Evolutionary conservation across 768 basidiomycete species (phyloP).

Genomic region (Rhodotorula kratochvilovae): DNA sequence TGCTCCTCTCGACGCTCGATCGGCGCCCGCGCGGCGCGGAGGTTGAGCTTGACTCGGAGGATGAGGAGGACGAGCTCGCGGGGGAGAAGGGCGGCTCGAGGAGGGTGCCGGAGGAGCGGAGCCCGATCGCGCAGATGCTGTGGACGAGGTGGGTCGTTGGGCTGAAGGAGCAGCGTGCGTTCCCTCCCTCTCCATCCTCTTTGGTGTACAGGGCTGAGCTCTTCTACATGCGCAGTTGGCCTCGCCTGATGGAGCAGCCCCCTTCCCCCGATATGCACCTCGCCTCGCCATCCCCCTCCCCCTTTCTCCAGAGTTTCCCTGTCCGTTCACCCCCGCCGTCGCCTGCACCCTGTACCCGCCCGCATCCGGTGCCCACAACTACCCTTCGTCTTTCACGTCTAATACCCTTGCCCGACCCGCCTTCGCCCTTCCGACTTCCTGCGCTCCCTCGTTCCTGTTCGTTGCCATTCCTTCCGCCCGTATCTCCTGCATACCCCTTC

Average conservation of each 20-base stretch:
- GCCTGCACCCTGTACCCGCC: no score
- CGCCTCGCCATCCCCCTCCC: background rate
- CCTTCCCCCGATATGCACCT: background rate
- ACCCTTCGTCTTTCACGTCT: background rate
- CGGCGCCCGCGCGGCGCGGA: background rate
- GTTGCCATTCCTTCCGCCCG: background rate
- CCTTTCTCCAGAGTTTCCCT: background rate
- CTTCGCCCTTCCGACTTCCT: no score
- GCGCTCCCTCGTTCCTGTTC: background rate
- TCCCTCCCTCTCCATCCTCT: background rate
- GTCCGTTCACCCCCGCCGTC: background rate
- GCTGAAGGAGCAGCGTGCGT: slow-evolving; percentile 48
- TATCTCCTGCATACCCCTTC: background rate
- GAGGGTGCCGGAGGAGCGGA: slow-evolving; percentile 51
- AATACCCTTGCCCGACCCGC: background rate
- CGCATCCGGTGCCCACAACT: no score
- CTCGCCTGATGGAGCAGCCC: background rate
- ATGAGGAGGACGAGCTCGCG: slow-evolving; percentile 12
- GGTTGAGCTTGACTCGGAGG: slow-evolving; percentile 10
- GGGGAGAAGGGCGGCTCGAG: background rate
- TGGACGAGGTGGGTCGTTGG: slow-evolving; percentile 97
- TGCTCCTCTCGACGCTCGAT: slow-evolving; percentile 53
- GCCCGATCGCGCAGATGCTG: slow-evolving; percentile 90
- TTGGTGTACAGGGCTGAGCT: no score
- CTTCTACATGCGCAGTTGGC: background rate